These are phyloP conservation scores for Glycine soja DNA, from an alignment of 306 rosid species.

Conservation along the genomic window DNA sequence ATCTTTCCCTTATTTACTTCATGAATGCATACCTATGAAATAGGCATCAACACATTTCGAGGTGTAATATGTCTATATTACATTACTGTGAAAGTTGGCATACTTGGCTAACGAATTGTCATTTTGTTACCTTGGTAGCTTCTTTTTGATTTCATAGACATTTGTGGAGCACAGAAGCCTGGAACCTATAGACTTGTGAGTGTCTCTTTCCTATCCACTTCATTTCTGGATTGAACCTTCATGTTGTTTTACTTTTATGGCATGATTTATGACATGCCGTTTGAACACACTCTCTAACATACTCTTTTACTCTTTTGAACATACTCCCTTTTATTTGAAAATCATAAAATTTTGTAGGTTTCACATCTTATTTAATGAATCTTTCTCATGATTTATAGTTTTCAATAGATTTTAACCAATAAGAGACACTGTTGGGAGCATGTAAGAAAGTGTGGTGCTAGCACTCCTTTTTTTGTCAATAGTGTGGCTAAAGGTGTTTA, in stretches of 20 bases:
- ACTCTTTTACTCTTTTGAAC: no score
- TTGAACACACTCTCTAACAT: no score
- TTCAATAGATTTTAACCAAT: no score
- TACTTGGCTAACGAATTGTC: conserved; percentile 49
- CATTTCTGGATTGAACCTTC: conserved; percentile 37
- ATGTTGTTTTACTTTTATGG: conserved; percentile 9
- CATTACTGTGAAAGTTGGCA: conserved; percentile 47
- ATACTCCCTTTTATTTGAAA: no score
- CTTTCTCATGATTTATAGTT: no score
- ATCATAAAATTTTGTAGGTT: no score
- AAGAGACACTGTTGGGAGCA: no score
- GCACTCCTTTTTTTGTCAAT: conserved; percentile 27
- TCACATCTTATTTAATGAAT: no score
- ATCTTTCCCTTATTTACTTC: conserved; percentile 16
- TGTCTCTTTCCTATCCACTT: conserved; percentile 32
- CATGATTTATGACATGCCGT: conserved; percentile 9
- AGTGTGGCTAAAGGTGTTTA: conserved; percentile 30
- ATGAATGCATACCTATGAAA: conserved; percentile 1
- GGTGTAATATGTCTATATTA: neutral
- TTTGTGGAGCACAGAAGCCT: conserved; percentile 51
- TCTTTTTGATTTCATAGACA: conserved; percentile 77
- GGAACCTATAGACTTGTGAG: conserved; percentile 82
- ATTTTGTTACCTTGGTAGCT: conserved; percentile 52
- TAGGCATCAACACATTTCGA: neutral
- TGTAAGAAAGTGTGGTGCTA: neutral